phyloP scores from a whole-genome alignment of 2,329 filamentous ascomycete species.

The Grosmannia huntii region DNA sequence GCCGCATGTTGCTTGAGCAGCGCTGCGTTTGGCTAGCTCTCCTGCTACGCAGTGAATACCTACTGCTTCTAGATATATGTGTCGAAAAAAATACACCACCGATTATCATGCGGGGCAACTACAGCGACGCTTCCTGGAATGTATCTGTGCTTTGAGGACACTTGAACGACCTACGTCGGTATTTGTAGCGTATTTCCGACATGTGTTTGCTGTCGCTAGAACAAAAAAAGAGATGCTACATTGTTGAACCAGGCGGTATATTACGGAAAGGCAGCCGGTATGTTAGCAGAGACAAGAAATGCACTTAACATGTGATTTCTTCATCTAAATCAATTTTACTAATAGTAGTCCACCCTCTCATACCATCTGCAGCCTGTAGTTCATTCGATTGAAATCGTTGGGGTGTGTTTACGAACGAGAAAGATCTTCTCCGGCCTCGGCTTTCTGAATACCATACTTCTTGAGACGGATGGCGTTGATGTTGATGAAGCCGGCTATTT shows the following conservation, averaged over 20 bases:
- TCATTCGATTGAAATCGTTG: neutral
- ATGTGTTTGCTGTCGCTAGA: too few species aligned
- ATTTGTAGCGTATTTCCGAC: too few species aligned
- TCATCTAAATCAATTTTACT: neutral
- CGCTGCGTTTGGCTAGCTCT: neutral
- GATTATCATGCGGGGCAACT: neutral
- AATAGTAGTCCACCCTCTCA: neutral
- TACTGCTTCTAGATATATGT: neutral
- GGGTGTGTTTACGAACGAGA: neutral
- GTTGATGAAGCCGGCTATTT: constrained; percentile 41
- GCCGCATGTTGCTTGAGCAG: neutral
- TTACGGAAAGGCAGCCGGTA: neutral
- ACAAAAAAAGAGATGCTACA: too few species aligned
- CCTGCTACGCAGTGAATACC: neutral
- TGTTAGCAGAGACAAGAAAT: neutral
- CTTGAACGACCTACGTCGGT: neutral
- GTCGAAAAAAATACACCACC: neutral
- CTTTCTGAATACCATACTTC: constrained; percentile 35
- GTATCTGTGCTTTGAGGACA: neutral
- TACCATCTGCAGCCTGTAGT: neutral
- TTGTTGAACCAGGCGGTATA: neutral
- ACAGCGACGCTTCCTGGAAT: neutral
- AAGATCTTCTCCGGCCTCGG: constrained; percentile 22
- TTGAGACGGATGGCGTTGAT: constrained; percentile 56
- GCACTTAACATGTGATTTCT: neutral